Percentiles rank a stretch among this genome's conserved stretches.
phyloP scores from a whole-genome alignment of 2,329 filamentous ascomycete species.

The Fusarium tupiense region DNA sequence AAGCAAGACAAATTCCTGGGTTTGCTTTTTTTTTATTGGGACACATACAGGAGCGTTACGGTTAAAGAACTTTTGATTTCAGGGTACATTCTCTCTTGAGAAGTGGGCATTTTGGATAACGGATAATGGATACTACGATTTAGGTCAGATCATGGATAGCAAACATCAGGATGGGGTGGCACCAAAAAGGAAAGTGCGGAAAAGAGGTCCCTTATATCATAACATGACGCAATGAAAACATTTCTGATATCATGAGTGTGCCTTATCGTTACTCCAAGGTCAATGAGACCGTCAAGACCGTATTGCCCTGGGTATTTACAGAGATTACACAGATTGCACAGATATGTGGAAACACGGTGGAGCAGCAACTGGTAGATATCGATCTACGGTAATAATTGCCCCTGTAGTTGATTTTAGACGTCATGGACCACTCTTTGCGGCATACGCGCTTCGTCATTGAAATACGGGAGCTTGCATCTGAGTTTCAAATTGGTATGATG shows the following conservation, averaged over 20 bases:
- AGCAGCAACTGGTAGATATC: background rate
- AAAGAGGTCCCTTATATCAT: background rate
- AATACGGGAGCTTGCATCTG: background rate
- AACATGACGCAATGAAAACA: slow-evolving; percentile 20
- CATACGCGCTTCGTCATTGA: background rate
- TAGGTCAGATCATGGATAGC: background rate
- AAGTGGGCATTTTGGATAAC: background rate
- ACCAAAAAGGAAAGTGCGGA: background rate
- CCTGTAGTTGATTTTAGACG: background rate
- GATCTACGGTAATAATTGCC: background rate
- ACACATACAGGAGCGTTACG: background rate
- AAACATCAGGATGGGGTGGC: background rate
- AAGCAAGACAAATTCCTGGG: background rate
- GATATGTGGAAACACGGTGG: background rate
- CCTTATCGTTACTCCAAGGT: background rate
- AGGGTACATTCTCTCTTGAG: background rate
- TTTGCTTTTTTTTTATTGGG: background rate
- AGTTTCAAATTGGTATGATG: background rate
- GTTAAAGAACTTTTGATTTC: slow-evolving; percentile 2
- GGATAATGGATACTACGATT: background rate
- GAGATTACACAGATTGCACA: background rate
- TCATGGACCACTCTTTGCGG: background rate
- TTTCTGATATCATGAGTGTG: background rate
- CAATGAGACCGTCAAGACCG: background rate
- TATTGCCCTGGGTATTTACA: background rate